Conservation (phyloP, 23 red algal species). For the Gracilaria domingensis region DNA sequence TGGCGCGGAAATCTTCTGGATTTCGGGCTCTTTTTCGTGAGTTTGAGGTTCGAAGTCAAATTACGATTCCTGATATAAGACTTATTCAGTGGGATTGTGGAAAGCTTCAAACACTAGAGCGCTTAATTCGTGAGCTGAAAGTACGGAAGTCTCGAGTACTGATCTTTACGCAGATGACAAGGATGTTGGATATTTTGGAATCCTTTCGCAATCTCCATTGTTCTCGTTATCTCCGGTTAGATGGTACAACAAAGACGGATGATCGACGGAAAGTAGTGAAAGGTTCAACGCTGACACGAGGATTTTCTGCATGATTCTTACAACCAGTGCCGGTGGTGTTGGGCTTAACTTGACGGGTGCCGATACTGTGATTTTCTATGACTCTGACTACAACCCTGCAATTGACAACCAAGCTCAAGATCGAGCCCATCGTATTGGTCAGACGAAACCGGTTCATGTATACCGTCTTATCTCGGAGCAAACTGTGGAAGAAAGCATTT, state of each 20-base stretch:
- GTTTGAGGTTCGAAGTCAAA: constrained; percentile 53
- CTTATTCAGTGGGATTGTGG: constrained; percentile 99
- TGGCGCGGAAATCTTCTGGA: not conserved
- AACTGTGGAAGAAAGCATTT: constrained; percentile 97
- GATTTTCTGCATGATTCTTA: constrained; percentile 91
- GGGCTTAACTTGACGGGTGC: constrained; percentile 95
- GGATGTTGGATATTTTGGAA: constrained; percentile 95
- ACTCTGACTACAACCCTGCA: constrained; percentile 98
- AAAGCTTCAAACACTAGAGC: constrained; percentile 86
- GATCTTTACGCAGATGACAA: constrained; percentile 98
- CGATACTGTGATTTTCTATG: constrained; percentile 97
- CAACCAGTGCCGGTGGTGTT: constrained; percentile 89
- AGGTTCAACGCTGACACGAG: constrained; percentile 90
- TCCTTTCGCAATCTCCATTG: constrained; percentile 87
- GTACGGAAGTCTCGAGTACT: constrained; percentile 77
- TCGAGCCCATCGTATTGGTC: constrained; percentile 96
- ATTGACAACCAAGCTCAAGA: constrained; percentile 98
- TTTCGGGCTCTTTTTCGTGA: constrained; percentile 57
- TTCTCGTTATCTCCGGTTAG: constrained; percentile 84
- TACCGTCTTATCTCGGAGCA: constrained; percentile 84
- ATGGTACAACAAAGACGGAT: constrained; percentile 91
- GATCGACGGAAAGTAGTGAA: constrained; percentile 83
- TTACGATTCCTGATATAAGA: constrained; percentile 85
- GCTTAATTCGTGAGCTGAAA: constrained; percentile 68
- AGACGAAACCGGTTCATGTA: constrained; percentile 88